phyloP scores from a whole-genome alignment of 2,329 filamentous ascomycete species.

The Sporothrix curviconia region DNA sequence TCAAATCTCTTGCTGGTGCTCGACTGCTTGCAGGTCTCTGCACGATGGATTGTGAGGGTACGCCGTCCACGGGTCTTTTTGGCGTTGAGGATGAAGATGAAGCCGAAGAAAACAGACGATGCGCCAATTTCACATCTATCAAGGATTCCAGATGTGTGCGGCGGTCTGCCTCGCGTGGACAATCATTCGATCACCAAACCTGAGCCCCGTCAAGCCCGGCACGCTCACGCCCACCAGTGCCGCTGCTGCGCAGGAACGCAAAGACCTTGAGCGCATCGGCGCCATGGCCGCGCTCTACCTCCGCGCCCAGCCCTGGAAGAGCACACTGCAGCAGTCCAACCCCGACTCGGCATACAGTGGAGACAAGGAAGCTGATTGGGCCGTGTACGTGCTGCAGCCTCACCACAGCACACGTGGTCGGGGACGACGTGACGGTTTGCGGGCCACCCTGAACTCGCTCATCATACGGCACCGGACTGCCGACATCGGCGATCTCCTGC shows the following conservation, averaged over 20 bases:
- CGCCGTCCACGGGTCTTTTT: slow-evolving; percentile 76
- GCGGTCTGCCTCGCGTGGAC: no score
- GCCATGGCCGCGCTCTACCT: slow-evolving; percentile 64
- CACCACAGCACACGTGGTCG: slow-evolving; percentile 44
- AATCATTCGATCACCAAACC: no score
- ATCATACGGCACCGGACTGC: slow-evolving; percentile 73
- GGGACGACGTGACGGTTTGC: slow-evolving; percentile 57
- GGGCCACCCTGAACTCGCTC: slow-evolving; percentile 64
- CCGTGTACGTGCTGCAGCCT: slow-evolving; percentile 60
- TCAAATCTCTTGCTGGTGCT: slow-evolving; percentile 50
- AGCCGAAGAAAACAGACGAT: no score
- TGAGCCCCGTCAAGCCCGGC: no score
- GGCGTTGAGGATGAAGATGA: slow-evolving; percentile 50
- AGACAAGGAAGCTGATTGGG: slow-evolving; percentile 55
- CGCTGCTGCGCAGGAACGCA: slow-evolving; percentile 46
- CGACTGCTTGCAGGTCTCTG: slow-evolving; percentile 54
- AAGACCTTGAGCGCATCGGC: slow-evolving; percentile 61
- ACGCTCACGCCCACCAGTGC: slow-evolving; percentile 25
- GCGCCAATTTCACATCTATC: no score
- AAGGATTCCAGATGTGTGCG: no score
- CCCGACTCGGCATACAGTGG: no score
- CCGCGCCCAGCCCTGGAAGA: slow-evolving; percentile 71
- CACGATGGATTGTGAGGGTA: slow-evolving; percentile 86
- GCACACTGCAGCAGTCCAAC: slow-evolving; percentile 43
- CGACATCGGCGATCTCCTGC: slow-evolving; percentile 64